Evolutionary conservation across 345 rosid genomes (phyloP).

Genomic region (Eutrema yunnanense): DNA sequence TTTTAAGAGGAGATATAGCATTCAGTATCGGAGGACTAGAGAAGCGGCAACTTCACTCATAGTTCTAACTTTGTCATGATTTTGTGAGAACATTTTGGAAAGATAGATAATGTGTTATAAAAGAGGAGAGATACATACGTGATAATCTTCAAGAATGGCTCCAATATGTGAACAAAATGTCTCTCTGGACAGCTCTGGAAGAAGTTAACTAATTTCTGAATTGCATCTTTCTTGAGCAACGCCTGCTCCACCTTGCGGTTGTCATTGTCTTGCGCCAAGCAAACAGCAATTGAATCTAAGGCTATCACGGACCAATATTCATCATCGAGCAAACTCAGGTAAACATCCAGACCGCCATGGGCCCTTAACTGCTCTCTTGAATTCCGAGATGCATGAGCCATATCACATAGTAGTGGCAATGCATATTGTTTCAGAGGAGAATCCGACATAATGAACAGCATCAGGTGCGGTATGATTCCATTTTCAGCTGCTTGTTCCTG

Average conservation of each 20-base stretch:
- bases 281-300: conserved; percentile 92
- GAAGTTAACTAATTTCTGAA: conserved; percentile 80
- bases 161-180: conserved; percentile 91
- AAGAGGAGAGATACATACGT: conserved; percentile 45
- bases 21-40: background rate
- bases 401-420: conserved; percentile 89
- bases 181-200: conserved; percentile 94
- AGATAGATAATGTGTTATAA: background rate
- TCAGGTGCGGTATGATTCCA: conserved; percentile 96
- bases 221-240: conserved; percentile 83
- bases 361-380: conserved; percentile 97
- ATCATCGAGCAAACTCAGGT: conserved; percentile 85
- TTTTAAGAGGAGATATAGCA: background rate
- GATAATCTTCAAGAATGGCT: conserved; percentile 94
- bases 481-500: conserved; percentile 99
- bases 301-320: conserved; percentile 89
- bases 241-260: conserved; percentile 91
- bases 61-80: background rate
- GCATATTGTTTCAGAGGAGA: conserved; percentile 83
- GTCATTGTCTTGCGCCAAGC: conserved; percentile 98
- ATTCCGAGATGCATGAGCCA: conserved; percentile 99
- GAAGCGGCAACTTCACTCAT: background rate
- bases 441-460: conserved; percentile 74
- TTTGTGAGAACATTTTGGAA: background rate
- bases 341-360: conserved; percentile 94